Percentiles rank a stretch among this genome's conserved stretches.
Evolutionary conservation across 2,329 filamentous ascomycete species (phyloP).

Genomic region (Fusarium proliferatum): DNA sequence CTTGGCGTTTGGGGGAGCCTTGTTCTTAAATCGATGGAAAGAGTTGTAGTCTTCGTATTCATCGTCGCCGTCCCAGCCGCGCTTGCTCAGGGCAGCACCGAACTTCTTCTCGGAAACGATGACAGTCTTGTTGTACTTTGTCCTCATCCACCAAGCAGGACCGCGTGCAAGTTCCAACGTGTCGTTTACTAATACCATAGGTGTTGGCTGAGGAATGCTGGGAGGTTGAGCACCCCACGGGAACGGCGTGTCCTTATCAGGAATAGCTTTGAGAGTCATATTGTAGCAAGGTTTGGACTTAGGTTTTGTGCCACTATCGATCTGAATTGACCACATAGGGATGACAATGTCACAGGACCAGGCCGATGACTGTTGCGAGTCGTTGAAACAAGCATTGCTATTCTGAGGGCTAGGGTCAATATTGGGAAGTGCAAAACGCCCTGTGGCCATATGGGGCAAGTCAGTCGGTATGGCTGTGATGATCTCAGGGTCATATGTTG

Average conservation of each 20-base stretch:
- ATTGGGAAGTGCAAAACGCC: constrained; percentile 67
- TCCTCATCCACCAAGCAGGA: constrained; percentile 65
- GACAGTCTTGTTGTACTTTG: constrained; percentile 67
- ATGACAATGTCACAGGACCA: constrained; percentile 71
- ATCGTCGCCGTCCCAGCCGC: constrained; percentile 40
- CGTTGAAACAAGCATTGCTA: constrained; percentile 67
- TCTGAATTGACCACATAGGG: constrained; percentile 57
- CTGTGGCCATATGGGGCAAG: constrained; percentile 64
- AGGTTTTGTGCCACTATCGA: constrained; percentile 45
- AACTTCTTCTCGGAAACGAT: constrained; percentile 60
- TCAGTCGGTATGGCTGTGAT: constrained; percentile 62
- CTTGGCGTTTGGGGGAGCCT: constrained; percentile 44
- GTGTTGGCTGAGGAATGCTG: constrained; percentile 51
- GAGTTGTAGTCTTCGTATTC: constrained; percentile 26
- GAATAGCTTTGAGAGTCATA: constrained; percentile 52
- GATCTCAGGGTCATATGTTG: constrained; percentile 60
- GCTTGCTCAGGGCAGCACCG: constrained; percentile 44
- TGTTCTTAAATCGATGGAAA: constrained; percentile 33
- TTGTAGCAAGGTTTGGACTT: constrained; percentile 53
- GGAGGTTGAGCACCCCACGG: constrained; percentile 67
- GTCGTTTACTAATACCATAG: constrained; percentile 63
- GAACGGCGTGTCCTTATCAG: constrained; percentile 50
- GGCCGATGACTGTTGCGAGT: constrained; percentile 64
- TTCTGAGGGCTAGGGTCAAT: constrained; percentile 58
- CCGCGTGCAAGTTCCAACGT: constrained; percentile 59